Conservation (phyloP, 2,329 filamentous ascomycete species). For the Diaporthe batatas region DNA sequence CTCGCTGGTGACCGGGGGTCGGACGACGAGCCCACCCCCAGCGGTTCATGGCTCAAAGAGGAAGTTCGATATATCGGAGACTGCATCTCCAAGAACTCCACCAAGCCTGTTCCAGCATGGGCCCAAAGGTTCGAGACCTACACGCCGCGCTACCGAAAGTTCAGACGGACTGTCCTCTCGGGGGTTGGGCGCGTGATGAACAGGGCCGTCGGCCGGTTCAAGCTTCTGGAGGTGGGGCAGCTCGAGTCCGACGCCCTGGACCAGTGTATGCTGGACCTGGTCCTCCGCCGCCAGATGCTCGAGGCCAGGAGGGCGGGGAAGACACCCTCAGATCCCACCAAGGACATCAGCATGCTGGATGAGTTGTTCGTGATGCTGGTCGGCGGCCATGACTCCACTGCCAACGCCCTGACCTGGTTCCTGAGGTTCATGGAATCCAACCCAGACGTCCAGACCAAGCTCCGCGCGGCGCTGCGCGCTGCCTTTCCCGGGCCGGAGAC, state of each 20-base stretch:
- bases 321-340: conserved; percentile 45
- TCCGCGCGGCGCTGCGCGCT: conserved; percentile 42
- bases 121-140: conserved; percentile 35
- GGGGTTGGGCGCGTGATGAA: conserved; percentile 46
- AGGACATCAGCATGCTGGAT: conserved; percentile 47
- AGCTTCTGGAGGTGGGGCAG: conserved; percentile 42
- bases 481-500: conserved; percentile 47
- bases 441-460: conserved; percentile 33
- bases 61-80: conserved; percentile 18
- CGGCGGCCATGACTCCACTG: conserved; percentile 60
- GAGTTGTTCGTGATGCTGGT: conserved; percentile 47
- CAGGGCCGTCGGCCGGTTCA: conserved; percentile 44
- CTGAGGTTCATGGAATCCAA: conserved; percentile 43
- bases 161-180: conserved; percentile 42
- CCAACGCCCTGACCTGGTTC: conserved; percentile 52
- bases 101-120: neutral
- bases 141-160: conserved; percentile 42
- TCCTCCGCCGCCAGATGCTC: conserved; percentile 51
- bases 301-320: conserved; percentile 51
- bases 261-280: conserved; percentile 52
- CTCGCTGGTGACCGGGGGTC: conserved; percentile 47
- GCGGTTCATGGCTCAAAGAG: conserved; percentile 23
- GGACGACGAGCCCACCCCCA: conserved; percentile 48
- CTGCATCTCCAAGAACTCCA: conserved; percentile 25
- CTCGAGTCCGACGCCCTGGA: conserved; percentile 48